Conservation (phyloP, 257 asterid species). For the Primulina huaijiensis region DNA sequence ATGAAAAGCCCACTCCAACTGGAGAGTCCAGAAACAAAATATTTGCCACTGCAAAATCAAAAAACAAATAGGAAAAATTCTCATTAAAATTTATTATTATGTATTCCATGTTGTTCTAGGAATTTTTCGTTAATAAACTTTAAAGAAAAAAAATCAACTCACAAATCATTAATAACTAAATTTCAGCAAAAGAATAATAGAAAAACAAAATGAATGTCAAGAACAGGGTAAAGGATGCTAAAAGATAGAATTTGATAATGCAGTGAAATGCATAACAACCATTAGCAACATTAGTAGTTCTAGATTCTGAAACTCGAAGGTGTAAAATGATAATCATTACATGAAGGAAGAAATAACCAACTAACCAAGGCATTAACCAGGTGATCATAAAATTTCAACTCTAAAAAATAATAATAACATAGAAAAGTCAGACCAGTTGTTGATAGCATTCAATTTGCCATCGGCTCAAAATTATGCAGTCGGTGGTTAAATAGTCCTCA, state of each 20-base stretch:
- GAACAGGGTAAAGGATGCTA: not conserved
- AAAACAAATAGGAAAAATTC: slow-evolving; percentile 20
- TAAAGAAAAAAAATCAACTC: not conserved
- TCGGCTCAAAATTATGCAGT: not conserved
- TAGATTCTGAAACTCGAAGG: not conserved
- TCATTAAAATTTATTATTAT: not conserved
- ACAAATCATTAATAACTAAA: not conserved
- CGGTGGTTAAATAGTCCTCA: not conserved
- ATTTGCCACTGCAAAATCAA: slow-evolving; percentile 68
- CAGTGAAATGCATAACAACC: not conserved
- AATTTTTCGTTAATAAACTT: not conserved
- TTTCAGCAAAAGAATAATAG: not conserved
- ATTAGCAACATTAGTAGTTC: not conserved
- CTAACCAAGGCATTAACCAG: not conserved
- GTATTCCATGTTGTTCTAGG: slow-evolving; percentile 14
- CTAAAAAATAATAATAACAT: not conserved
- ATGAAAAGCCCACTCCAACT: slow-evolving; percentile 93
- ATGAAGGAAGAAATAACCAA: not conserved
- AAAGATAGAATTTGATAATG: not conserved
- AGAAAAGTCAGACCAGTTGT: not conserved
- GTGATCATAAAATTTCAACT: not conserved
- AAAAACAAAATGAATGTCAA: not conserved
- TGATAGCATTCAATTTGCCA: not conserved
- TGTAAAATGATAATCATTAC: too few species aligned
- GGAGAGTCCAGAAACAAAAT: slow-evolving; percentile 88